Evolutionary conservation across 2,329 filamentous ascomycete genomes (phyloP), one percentile per base, ranked within the genome.

Genomic region (Coniochaeta prunicola): DNA sequence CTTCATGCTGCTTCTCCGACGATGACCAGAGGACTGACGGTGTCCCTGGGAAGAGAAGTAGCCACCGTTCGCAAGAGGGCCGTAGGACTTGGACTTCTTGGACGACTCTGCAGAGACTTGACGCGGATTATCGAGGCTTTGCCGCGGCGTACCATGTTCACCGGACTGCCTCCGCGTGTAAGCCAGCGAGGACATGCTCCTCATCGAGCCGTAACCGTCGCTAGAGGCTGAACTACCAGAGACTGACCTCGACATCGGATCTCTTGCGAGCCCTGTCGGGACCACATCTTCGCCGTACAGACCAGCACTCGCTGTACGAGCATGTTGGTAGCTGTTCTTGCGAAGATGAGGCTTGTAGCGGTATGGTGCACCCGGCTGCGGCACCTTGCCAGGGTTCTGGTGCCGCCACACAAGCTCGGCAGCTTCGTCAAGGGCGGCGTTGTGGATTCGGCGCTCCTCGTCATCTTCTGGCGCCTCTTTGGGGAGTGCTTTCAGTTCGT

Each of bases 401-500:
- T 93, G 90, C 67, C 86, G 84, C 81, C 85, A 92, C 48, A 93
- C 90, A 53, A 93, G 78, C 69, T 92, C 88, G 1, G 88, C 86
- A 12, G 90, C 90, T 70, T 93, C 90, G 60, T 91, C 78, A 61
- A 90, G 84, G 31, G 90, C 90, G 42, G 87, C 87, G 13, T 83
- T 76, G 69, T 90, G 88, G 55, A 92, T 70, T 50, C 82, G 82
- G 60, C 77, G 71, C 60, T 88, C 85, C 21, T 87, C 85, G 2
- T 85, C 79, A 30, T 78, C 75, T 42, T 69, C 58, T 34, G 67
- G 63, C n/a, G 63, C 66, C 12, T 62, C 61, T 7, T 63, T 62
- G 24, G 54, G 5, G 7, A 24, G 40, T 2, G 53, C 61, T 10
- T 58, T 62, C 21, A 61, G 58, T 40, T 69, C 65, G 31, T 76